Evolutionary conservation across 768 basidiomycete genomes (phyloP), one percentile per base, ranked within the genome.

Genomic region (Panus rudis): DNA sequence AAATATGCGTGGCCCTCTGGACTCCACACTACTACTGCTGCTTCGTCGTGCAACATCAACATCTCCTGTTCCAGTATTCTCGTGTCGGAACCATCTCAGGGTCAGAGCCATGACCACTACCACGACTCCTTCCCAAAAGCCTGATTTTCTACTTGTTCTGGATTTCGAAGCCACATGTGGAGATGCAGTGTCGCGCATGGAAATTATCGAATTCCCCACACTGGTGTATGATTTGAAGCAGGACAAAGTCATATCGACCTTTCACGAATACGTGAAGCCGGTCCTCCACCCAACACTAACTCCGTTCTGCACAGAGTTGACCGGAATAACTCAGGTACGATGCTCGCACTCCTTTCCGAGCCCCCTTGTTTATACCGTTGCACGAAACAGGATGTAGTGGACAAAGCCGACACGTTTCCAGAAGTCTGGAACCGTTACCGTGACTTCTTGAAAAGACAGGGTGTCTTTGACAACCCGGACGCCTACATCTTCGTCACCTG

Each of bases 131-230:
- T n/a, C n/a, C n/a, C n/a, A n/a, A n/a, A 7, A 35, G 16, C 33
- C 33, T 7, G 39, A 39, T 16, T 56, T 53, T 25, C 50, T 61
- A 3, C 50, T 61, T 22, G 43, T 61, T 14, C 50, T 61, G 21
- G 60, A 61, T 32, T 56, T 61, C 38, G 60, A 61, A 39, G 60
- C 57, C 0, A 59, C 57, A 8, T 59, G 60, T 41, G 55, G 48
- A 3, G 57, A 58, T 20, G 45, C 46, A 5, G 43, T 52, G 1
- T 40, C 40, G 11, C 40, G 46, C 21, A 47, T 48, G 42, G 60
- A 61, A 39, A 59, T 59, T 42, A 61, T 59, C 26, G 60, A 61
- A 39, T 54, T 61, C 38, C 60, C 57, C 2, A 58, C 56, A 3
- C 41, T 61, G 11, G 30, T 61, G 3, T 61, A 61, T 37, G 47